These are phyloP conservation scores for Lathyrus sativus DNA, from an alignment of 306 rosid species.

Conservation along the genomic window DNA sequence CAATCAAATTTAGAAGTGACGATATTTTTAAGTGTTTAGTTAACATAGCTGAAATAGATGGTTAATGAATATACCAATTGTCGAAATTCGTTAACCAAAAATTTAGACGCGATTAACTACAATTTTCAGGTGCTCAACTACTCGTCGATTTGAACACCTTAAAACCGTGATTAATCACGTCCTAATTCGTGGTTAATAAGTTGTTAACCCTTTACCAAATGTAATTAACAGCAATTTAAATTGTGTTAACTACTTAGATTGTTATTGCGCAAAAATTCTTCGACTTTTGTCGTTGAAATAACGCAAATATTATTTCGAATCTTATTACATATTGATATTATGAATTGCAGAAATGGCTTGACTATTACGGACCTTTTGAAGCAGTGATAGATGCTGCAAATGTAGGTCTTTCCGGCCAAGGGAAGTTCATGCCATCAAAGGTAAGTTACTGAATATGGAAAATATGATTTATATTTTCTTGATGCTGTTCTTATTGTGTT, in stretches of 20 bases:
- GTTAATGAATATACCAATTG: neutral
- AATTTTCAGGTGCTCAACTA: neutral
- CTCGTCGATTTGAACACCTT: neutral
- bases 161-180: neutral
- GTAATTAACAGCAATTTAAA: no score
- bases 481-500: slow-evolving; percentile 9
- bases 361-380: slow-evolving; percentile 87
- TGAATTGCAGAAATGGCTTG: slow-evolving; percentile 84
- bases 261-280: neutral
- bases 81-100: neutral
- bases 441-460: slow-evolving; percentile 53
- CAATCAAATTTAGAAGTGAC: neutral
- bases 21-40: neutral
- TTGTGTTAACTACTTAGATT: neutral
- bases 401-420: slow-evolving; percentile 76
- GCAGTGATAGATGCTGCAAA: slow-evolving; percentile 96
- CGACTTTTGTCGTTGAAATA: neutral
- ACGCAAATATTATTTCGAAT: neutral
- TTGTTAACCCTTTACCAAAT: neutral
- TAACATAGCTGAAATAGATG: neutral
- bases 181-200: neutral
- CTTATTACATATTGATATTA: neutral
- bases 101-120: neutral
- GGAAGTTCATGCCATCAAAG: slow-evolving; percentile 74
- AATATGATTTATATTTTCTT: slow-evolving; percentile 1